These are phyloP conservation scores for Morella rubra DNA, from an alignment of 306 rosid species.

Conservation along the genomic window DNA sequence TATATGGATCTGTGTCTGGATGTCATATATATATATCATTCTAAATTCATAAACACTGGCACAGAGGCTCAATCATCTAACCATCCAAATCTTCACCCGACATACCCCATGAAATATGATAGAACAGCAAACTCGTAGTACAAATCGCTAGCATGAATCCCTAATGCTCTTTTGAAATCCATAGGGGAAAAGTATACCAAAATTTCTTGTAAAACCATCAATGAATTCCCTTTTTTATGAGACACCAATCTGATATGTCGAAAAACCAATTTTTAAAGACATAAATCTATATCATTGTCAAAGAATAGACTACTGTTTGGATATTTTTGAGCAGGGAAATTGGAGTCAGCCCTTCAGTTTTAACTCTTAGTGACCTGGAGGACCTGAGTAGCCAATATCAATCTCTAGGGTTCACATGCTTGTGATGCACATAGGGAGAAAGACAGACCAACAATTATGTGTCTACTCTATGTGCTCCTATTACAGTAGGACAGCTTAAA, in stretches of 20 bases:
- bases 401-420: neutral
- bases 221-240: neutral
- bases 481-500: slow-evolving; percentile 2
- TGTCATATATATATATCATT: slow-evolving; percentile 1
- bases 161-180: neutral
- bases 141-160: neutral
- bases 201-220: neutral
- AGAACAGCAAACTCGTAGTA: slow-evolving; percentile 12
- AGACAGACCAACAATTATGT: neutral
- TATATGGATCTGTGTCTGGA: neutral
- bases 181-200: neutral
- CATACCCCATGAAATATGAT: slow-evolving; percentile 1
- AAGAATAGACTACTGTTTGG: neutral
- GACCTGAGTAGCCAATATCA: neutral
- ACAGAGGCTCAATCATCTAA: neutral
- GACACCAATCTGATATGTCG: neutral
- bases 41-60: neutral
- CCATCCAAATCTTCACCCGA: neutral
- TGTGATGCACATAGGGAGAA: neutral
- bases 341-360: slow-evolving; percentile 1
- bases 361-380: slow-evolving; percentile 8
- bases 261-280: neutral
- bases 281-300: neutral
- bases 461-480: slow-evolving; percentile 5
- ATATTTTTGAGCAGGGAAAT: slow-evolving; percentile 5